Evolutionary conservation across 345 rosid genomes (phyloP), one percentile per base, ranked within the genome.

Genomic region (Microcos paniculata): DNA sequence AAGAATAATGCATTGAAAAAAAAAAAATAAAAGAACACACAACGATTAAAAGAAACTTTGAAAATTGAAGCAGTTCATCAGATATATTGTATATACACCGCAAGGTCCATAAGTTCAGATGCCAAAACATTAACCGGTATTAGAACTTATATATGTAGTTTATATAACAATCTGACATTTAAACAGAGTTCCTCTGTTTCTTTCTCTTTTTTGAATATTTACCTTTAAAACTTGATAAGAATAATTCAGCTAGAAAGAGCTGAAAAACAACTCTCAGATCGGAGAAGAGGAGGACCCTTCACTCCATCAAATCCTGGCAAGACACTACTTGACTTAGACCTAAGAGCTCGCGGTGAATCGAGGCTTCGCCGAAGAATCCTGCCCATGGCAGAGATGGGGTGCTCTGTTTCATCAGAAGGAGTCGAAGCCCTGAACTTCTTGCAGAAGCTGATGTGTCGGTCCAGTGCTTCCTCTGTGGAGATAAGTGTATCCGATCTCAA

Each of bases 321-420:
- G 23, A 71, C 73, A 0, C 87, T 63, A 72, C 85, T 85, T 1
- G 93, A 88, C 38, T 55, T 80, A 8, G 90, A 67, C 38, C 88
- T 82, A 45, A 82, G 74, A 53, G 90, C 63, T 0, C 85, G 74
- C 0, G 85, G 87, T 16, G 85, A 77, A 71, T 91, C 97, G 62
- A 91, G 80, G 55, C 92, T 84, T 31, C 92, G 84, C 28, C 92
- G 85, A 40, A 94, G 76, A 45, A 88, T 76, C 77, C 87, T 80
- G 26, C 89, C 83, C 82, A 94, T 76, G 49, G 78, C 94, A 0
- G 85, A 84, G 56, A 94, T 91, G 21, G 95, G 98, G 77, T 89
- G 86, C 77, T 94, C 90, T n/a, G 84, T 85, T 66, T 80, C 83
- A 48, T 52, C 68, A 0, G 82, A 79, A 15, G 81, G 52, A 73